phyloP scores from a whole-genome alignment of 2,329 filamentous ascomycete genomes.

The Xylariales sp. region DNA sequence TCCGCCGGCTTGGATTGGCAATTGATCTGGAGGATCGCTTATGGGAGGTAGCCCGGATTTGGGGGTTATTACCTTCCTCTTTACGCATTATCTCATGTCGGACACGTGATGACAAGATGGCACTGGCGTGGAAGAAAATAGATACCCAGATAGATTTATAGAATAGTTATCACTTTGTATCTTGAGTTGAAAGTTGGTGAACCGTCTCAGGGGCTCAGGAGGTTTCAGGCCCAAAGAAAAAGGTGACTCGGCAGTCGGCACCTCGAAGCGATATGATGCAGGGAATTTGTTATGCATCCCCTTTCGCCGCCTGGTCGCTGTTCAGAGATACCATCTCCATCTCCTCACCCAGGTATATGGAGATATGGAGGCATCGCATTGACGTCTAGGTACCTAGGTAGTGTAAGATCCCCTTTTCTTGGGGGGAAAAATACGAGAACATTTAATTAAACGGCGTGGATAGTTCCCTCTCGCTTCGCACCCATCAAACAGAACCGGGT shows the following conservation, averaged over 20 bases:
- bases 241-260: slow-evolving; percentile 16
- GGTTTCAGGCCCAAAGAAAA: slow-evolving; percentile 22
- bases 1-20: slow-evolving; percentile 9
- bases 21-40: slow-evolving; percentile 11
- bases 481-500: background rate
- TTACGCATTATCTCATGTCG: background rate
- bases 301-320: background rate
- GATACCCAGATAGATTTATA: background rate
- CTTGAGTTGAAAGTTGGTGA: background rate
- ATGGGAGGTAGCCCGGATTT: background rate
- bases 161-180: background rate
- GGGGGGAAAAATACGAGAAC: slow-evolving; percentile 17
- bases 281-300: background rate
- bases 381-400: background rate
- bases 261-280: background rate
- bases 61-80: background rate
- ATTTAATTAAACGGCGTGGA: slow-evolving; percentile 15
- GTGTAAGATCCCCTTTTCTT: slow-evolving; percentile 7
- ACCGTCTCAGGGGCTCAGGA: slow-evolving; percentile 24
- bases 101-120: background rate
- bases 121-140: background rate
- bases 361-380: background rate
- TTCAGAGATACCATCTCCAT: background rate
- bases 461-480: slow-evolving; percentile 17
- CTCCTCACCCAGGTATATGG: background rate